Conservation (phyloP, 345 rosid genomes). For the Alliaria petiolata region DNA sequence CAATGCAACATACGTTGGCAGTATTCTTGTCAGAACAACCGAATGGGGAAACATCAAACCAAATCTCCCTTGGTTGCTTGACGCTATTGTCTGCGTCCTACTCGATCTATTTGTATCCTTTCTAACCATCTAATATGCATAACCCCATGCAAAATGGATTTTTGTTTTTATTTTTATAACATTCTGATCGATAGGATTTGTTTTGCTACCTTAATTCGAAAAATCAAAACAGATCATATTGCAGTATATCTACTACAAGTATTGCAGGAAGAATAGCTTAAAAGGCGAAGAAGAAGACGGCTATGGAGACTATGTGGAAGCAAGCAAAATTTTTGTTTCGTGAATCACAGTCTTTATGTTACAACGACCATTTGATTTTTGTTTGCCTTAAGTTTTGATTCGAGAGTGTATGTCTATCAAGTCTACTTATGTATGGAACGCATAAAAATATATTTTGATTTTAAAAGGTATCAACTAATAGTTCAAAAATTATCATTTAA, state of each 20-base stretch:
- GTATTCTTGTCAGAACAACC: slow-evolving; percentile 76
- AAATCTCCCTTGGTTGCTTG: slow-evolving; percentile 92
- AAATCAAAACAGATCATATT: slow-evolving; percentile 52
- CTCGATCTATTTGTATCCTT: slow-evolving; percentile 97
- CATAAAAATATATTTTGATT: too few relatives aligned
- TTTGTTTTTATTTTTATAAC: too few relatives aligned
- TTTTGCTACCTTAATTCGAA: slow-evolving; percentile 14
- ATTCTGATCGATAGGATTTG: neutral
- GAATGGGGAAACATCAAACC: slow-evolving; percentile 81
- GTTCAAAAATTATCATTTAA: too few relatives aligned
- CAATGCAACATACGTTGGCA: slow-evolving; percentile 78
- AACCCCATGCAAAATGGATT: too few relatives aligned
- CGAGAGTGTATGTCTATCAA: neutral
- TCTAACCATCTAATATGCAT: neutral
- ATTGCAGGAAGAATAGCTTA: slow-evolving; percentile 22
- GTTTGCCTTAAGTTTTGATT: neutral
- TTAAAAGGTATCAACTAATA: too few relatives aligned
- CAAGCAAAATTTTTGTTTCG: slow-evolving; percentile 33
- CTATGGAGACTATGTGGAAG: slow-evolving; percentile 43
- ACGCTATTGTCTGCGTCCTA: slow-evolving; percentile 74
- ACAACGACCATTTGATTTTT: neutral
- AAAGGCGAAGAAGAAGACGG: slow-evolving; percentile 23
- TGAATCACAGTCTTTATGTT: slow-evolving; percentile 9
- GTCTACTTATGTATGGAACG: too few relatives aligned
- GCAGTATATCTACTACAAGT: slow-evolving; percentile 83